phyloP scores from a whole-genome alignment of 345 rosid species.

The Psidium guajava region DNA sequence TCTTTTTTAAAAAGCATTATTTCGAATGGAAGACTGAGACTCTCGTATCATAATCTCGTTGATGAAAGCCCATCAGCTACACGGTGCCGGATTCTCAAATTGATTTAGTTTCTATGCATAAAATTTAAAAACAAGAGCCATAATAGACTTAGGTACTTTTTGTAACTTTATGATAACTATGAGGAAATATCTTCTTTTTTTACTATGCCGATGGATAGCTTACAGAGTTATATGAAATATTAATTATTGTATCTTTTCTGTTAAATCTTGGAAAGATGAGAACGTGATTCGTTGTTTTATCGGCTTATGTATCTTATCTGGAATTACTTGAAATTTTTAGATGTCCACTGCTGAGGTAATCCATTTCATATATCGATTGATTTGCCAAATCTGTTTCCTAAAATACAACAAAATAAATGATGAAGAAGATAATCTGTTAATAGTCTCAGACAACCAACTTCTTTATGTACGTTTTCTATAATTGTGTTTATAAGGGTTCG shows the following conservation, averaged over 20 bases:
- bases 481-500: background rate
- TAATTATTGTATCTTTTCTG: background rate
- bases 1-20: background rate
- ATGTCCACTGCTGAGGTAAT: background rate
- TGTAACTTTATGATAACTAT: background rate
- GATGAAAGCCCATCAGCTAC: background rate
- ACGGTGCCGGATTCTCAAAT: background rate
- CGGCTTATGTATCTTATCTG: background rate
- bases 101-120: background rate
- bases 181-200: background rate
- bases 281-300: background rate
- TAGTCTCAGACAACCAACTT: background rate
- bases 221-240: background rate
- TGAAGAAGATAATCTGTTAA: background rate
- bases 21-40: background rate
- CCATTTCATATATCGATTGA: background rate
- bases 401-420: background rate
- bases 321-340: background rate
- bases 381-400: background rate
- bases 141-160: background rate
- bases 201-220: background rate
- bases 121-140: background rate
- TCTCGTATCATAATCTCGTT: background rate
- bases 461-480: background rate
- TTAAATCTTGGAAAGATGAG: background rate